These are phyloP conservation scores for Glycine latifolia DNA, from an alignment of 306 rosid genomes.

Conservation along the genomic window DNA sequence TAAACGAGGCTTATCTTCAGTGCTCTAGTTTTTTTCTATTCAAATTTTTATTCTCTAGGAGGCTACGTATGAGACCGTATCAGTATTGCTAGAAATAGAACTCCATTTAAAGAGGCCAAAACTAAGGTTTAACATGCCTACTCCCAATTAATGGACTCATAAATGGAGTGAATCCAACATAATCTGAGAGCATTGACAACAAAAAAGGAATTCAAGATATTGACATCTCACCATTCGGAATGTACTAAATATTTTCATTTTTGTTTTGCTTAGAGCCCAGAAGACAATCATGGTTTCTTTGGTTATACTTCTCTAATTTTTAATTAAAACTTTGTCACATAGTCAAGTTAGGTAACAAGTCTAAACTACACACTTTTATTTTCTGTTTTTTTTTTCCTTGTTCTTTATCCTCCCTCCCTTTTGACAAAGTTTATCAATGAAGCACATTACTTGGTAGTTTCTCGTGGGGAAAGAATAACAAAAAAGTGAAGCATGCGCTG, in stretches of 20 bases:
- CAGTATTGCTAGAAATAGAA: not conserved
- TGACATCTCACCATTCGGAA: constrained; percentile 5
- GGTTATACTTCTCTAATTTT: not conserved
- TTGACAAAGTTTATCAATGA: constrained; percentile 6
- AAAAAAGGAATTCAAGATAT: not conserved
- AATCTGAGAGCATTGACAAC: constrained; percentile 31
- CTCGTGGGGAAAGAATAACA: constrained; percentile 11
- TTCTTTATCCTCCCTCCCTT: not conserved
- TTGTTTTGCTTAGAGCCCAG: not conserved
- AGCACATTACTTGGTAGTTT: constrained; percentile 27
- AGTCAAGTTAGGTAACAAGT: not conserved
- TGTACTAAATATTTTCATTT: not conserved
- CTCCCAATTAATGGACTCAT: not conserved
- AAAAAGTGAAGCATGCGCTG: constrained; percentile 47
- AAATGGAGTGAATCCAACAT: constrained; percentile 31
- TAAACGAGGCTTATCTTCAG: not conserved
- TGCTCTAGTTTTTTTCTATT: not conserved
- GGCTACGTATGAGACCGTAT: not conserved
- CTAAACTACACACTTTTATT: not conserved
- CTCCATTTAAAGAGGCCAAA: not conserved
- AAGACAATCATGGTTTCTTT: constrained; percentile 16
- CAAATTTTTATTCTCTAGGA: no score
- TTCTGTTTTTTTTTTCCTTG: not conserved
- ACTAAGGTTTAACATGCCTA: not conserved
- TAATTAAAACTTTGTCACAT: not conserved